Evolutionary conservation across 257 asterid genomes (phyloP).

Genomic region (Petunia axillaris): DNA sequence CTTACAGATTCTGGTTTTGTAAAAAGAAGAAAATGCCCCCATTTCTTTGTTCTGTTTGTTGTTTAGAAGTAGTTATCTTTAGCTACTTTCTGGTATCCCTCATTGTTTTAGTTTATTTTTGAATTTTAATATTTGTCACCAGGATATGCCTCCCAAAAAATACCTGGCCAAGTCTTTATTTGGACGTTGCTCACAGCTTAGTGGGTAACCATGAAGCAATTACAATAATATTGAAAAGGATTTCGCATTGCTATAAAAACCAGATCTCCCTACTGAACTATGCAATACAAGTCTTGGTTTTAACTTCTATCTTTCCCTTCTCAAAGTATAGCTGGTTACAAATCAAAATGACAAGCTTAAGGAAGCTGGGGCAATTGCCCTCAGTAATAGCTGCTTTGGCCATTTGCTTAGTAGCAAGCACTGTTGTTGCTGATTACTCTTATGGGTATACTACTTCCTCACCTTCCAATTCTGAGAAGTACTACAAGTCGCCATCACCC

Average conservation of each 20-base stretch:
- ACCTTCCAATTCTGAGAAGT: conserved; percentile 13
- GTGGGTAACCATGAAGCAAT: conserved; percentile 14
- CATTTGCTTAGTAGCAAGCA: conserved; percentile 15
- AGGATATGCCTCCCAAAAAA: not conserved
- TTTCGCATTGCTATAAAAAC: not conserved
- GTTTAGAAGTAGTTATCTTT: not conserved
- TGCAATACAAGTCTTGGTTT: not conserved
- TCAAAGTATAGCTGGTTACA: no score
- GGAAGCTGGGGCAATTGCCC: not conserved
- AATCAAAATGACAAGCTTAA: no score
- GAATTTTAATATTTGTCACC: not conserved
- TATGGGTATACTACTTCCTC: not conserved
- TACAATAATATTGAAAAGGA: not conserved
- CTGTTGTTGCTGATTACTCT: conserved; percentile 14
- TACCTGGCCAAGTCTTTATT: not conserved
- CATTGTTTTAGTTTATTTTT: not conserved
- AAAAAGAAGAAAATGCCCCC: not conserved
- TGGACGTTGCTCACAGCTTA: not conserved
- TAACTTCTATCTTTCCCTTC: no score
- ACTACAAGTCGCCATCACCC: not conserved
- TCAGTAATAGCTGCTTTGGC: not conserved
- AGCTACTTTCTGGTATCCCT: not conserved
- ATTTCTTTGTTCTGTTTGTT: not conserved
- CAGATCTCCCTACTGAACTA: not conserved
- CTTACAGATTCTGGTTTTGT: not conserved